These are phyloP conservation scores for Fraxinus excelsior DNA, from an alignment of 257 asterid species.

Conservation along the genomic window DNA sequence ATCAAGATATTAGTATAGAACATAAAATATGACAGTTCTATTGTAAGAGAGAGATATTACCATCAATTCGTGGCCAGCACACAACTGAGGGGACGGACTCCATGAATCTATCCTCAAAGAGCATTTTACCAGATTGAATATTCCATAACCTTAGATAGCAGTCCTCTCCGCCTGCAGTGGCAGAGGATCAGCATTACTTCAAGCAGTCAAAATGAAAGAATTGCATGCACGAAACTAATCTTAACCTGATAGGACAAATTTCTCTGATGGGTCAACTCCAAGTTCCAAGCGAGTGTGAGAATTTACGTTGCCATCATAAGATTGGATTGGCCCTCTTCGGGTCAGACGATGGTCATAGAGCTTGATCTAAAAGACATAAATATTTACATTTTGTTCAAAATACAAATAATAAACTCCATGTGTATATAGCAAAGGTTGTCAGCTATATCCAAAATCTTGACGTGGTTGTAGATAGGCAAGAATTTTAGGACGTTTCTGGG, in stretches of 20 bases:
- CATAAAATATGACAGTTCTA: background rate
- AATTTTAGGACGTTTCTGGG: background rate
- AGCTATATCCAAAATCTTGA: background rate
- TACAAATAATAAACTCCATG: background rate
- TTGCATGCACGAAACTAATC: slow-evolving; percentile 14
- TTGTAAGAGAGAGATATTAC: slow-evolving; percentile 27
- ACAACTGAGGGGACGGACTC: slow-evolving; percentile 65
- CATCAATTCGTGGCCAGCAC: slow-evolving; percentile 70
- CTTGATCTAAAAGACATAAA: slow-evolving; percentile 55
- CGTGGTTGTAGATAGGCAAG: background rate
- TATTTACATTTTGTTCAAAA: background rate
- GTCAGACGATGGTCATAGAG: slow-evolving; percentile 82
- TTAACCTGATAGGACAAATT: slow-evolving; percentile 72
- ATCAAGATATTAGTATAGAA: slow-evolving; percentile 4
- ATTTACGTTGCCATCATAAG: slow-evolving; percentile 76
- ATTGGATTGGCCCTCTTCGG: slow-evolving; percentile 74
- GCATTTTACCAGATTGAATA: slow-evolving; percentile 78
- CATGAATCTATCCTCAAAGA: slow-evolving; percentile 62
- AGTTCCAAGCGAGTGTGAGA: slow-evolving; percentile 77
- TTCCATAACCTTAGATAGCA: slow-evolving; percentile 78
- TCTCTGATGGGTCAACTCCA: slow-evolving; percentile 89
- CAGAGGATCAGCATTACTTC: slow-evolving; percentile 11
- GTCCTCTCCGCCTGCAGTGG: slow-evolving; percentile 86
- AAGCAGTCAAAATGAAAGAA: slow-evolving; percentile 9
- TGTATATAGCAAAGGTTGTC: background rate